Evolutionary conservation across 129 eudicot genomes (phyloP).

Genomic region (Saposhnikovia divaricata): DNA sequence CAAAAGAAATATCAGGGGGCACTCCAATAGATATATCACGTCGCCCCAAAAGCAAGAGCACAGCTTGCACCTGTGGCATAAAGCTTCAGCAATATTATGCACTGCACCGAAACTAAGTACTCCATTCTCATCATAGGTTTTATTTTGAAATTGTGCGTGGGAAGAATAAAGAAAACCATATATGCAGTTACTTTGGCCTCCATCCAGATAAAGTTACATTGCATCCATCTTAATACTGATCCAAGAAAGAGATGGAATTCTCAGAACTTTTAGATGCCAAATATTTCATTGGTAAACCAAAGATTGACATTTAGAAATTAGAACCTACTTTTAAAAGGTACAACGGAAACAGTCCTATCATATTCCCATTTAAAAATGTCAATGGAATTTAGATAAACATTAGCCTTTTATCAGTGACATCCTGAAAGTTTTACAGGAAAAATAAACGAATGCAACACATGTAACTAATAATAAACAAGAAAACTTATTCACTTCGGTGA

Average conservation of each 20-base stretch:
- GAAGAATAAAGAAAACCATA: slow-evolving; percentile 5
- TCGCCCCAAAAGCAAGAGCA: slow-evolving; percentile 61
- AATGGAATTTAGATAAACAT: not conserved
- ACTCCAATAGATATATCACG: slow-evolving; percentile 37
- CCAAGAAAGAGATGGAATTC: not conserved
- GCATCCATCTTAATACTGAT: slow-evolving; percentile 1
- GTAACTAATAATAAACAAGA: not conserved
- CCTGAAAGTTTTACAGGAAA: not conserved
- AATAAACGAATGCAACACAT: not conserved
- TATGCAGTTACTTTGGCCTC: not conserved
- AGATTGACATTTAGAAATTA: not conserved
- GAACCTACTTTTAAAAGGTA: not conserved
- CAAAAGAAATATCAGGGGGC: slow-evolving; percentile 33
- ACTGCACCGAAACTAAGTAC: not conserved
- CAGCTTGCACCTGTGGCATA: slow-evolving; percentile 58
- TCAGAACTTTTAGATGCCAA: not conserved
- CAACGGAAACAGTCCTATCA: not conserved
- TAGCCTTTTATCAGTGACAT: not conserved
- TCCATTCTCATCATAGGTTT: not conserved
- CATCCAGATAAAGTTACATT: not conserved
- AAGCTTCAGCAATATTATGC: slow-evolving; percentile 7
- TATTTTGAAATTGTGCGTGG: not conserved
- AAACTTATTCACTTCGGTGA: not conserved
- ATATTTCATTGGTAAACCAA: not conserved
- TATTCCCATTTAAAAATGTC: not conserved